Conservation (phyloP, 192 early-diverging fungal genomes). For the Gigaspora rosea region DNA sequence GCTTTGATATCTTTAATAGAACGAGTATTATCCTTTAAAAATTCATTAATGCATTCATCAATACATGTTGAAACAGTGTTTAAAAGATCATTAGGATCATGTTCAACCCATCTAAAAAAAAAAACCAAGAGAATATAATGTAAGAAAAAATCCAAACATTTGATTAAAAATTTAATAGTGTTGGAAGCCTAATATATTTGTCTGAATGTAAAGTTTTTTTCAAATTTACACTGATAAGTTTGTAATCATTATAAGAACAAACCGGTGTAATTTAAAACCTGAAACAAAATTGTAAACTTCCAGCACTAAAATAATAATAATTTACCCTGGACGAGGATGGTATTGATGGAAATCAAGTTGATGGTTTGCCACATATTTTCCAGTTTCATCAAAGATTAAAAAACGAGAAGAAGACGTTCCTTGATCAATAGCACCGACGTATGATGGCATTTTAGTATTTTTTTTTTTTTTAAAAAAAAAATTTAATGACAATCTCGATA, state of each 20-base stretch:
- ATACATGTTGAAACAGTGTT: constrained; percentile 70
- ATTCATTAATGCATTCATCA: constrained; percentile 60
- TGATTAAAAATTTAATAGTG: background rate
- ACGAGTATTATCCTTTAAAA: constrained; percentile 60
- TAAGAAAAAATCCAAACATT: constrained; percentile 3
- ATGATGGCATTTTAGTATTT: constrained; percentile 38
- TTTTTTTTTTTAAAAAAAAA: too few species aligned
- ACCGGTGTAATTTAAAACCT: background rate
- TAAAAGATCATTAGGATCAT: constrained; percentile 79
- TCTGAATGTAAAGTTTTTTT: constrained; percentile 5
- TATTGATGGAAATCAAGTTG: constrained; percentile 82
- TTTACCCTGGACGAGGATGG: constrained; percentile 73
- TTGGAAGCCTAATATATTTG: too few species aligned
- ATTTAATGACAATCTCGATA: too few species aligned
- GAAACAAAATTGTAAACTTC: background rate
- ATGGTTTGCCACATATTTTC: constrained; percentile 68
- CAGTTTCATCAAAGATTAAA: constrained; percentile 82
- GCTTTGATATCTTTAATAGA: constrained; percentile 56
- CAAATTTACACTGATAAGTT: background rate
- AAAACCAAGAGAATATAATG: background rate
- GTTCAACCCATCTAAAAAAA: constrained; percentile 78
- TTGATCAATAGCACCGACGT: constrained; percentile 89
- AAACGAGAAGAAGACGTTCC: constrained; percentile 92
- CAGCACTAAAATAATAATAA: background rate
- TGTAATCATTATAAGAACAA: background rate